A percentile compares a stretch with the other conserved stretches of the same genome.
phyloP scores from a whole-genome alignment of 495 filamentous ascomycete species.

The Penicillium simplicissimum region DNA sequence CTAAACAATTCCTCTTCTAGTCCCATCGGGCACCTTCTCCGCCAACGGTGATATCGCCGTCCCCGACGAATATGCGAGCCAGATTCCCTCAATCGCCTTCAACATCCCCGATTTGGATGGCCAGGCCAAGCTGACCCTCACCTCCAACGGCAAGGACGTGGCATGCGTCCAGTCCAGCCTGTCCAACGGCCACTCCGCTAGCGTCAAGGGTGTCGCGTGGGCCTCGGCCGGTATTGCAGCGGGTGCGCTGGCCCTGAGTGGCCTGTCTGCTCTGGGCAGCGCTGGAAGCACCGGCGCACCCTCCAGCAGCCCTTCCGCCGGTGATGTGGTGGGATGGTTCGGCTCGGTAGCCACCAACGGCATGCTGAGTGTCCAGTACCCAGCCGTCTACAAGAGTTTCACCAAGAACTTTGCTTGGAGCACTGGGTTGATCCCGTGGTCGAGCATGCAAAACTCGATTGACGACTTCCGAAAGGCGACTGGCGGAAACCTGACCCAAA shows the following conservation, averaged over 20 bases:
- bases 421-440: slow-evolving; percentile 82
- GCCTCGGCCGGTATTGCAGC: slow-evolving; percentile 85
- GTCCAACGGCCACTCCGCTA: slow-evolving; percentile 81
- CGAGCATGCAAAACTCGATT: slow-evolving; percentile 74
- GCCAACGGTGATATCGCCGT: slow-evolving; percentile 70
- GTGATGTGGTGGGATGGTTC: slow-evolving; percentile 85
- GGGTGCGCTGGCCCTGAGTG: slow-evolving; percentile 73
- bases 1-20: slow-evolving; percentile 36
- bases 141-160: slow-evolving; percentile 59
- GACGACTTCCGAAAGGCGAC: slow-evolving; percentile 79
- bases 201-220: slow-evolving; percentile 76
- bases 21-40: slow-evolving; percentile 71
- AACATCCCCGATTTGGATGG: slow-evolving; percentile 88
- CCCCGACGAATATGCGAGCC: slow-evolving; percentile 63
- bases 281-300: slow-evolving; percentile 64
- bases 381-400: slow-evolving; percentile 82
- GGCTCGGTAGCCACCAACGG: slow-evolving; percentile 93
- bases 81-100: slow-evolving; percentile 91
- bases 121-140: slow-evolving; percentile 75
- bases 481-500: slow-evolving; percentile 80
- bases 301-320: slow-evolving; percentile 78
- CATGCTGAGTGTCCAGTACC: slow-evolving; percentile 90
- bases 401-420: slow-evolving; percentile 92
- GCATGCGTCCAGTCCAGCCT: slow-evolving; percentile 84
- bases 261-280: slow-evolving; percentile 67